Base-by-base conservation (phyloP, 352 stramenopile genomes). In the Pythium aquatile region DNA sequence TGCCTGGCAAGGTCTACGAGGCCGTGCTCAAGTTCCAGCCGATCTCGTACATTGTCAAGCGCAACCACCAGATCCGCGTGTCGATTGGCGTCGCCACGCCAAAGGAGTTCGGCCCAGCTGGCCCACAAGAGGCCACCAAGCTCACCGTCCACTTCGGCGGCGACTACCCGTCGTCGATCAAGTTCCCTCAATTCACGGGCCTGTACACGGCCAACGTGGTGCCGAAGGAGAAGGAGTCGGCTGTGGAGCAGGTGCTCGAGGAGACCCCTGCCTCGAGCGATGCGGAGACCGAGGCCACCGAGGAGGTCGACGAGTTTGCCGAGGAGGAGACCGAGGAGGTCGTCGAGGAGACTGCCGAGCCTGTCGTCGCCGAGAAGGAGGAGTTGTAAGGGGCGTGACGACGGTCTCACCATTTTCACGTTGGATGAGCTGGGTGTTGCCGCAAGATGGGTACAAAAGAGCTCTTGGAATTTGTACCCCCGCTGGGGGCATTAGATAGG, bases 41-140 rank as follows among this genome's bases (percentile, higher is more conserved):
- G 5, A 82, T 83, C 35, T 91, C 83, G 69, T 94, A 91, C 68
- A 70, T 91, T 9, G 62, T 94, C 32, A 88, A 91, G 72, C 83
- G 76, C 59, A 61, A 90, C 61, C 85, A 94, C 65, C 81, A 92
- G 65, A 58, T 94, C 42, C 85, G 85, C 49, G 68, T 94, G 49
- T 81, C 78, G 30, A 85, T 94, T 40, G 83, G 83, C 39, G 72
- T 87, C 32, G 79, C 75, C 3, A 74, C 70, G 55, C 69, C 76
- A 16, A 79, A 75, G 13, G 78, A 88, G 51, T 94, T 94, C 58
- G 80, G 61, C n/a, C 66, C 69, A 2, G 59, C 65, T n/a, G 73
- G 70, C 16, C 68, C 73, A 13, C 76, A 89, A 40, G 66, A 84
- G 48, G 80, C 85, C 11, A 83, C 78, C 20, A 81, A 85, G 70